Base-by-base conservation (phyloP, 148 eudicot genomes). In the Diospyros kaki region DNA sequence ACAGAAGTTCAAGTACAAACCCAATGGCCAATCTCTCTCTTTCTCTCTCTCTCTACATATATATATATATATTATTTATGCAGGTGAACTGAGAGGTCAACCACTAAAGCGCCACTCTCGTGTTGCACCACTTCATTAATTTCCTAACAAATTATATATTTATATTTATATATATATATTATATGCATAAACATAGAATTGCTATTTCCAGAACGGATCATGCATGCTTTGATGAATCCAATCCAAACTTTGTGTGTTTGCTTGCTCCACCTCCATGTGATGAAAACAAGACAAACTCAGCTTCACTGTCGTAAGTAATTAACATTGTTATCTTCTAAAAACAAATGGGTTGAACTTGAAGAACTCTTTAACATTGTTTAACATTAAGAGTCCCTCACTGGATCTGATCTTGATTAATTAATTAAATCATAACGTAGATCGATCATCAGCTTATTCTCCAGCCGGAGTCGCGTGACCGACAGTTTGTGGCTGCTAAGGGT, bases 391-490 rank as follows among this genome's bases (percentile, higher is more conserved):
- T 39, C 61, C 15, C 5, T 46, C 44, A 54, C 17, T 42, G 46
- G 60, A 58, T 41, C 62, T 40, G 14, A 56, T 54, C 54, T 46
- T 3, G 53, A 66, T 41, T 4, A 28, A 28, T 69, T 12, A 6
- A 28, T 38, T n/a, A 53, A 51, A 3, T 51, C 17, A 17, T 48
- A 5, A 46, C 10, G 14, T 40, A 12, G 43, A 69, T n/a, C n/a
- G n/a, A n/a, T 53, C 18, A 42, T 50, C 74, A 54, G 46, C 15
- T 69, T 7, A 18, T 28, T 44, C 4, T 41, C 8, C 9, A 44
- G 62, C 52, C 69, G n/a, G 15, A 6, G 28, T 53, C 46, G 72
- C 72, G 72, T 72, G 81, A 72, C 81, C 76, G 72, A 78, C 76
- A 73, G n/a, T 72, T 64, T 72, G 43, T 66, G 79, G 69, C 79